Conservation (phyloP, 1,284 basidiomycete species). For the Leccinum variabile region DNA sequence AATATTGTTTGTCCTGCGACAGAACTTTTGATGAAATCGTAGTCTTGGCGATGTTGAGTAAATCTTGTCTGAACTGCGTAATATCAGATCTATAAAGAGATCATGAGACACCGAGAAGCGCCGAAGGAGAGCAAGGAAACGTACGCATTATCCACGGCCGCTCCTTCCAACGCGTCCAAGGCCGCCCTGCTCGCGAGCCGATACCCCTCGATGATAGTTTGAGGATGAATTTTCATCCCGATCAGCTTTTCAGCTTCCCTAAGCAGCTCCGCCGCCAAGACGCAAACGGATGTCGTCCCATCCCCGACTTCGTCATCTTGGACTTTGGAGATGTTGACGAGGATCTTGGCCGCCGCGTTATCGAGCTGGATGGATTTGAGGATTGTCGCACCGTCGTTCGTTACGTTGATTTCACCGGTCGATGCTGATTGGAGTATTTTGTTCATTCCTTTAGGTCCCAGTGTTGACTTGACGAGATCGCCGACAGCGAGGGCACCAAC, state of each 20-base stretch:
- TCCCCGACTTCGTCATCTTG: conserved; percentile 99
- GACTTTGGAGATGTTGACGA: conserved; percentile 99
- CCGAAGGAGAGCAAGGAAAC: conserved; percentile 30
- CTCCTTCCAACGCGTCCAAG: conserved; percentile 78
- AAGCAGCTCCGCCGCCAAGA: conserved; percentile 89
- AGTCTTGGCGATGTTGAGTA: conserved; percentile 96
- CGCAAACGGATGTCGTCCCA: conserved; percentile 94
- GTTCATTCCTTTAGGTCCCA: conserved; percentile 98
- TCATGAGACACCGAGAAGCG: background rate
- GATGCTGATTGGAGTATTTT: conserved; percentile 93
- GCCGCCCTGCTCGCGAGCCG: conserved; percentile 90
- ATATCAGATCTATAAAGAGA: conserved; percentile 58
- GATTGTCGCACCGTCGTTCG: conserved; percentile 99
- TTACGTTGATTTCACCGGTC: conserved; percentile 92
- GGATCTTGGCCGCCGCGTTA: conserved; percentile 98
- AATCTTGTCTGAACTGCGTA: conserved; percentile 79
- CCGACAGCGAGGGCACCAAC: conserved; percentile 96
- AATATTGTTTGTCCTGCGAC: conserved; percentile 95
- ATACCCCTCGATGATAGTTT: conserved; percentile 99
- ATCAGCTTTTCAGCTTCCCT: conserved; percentile 97
- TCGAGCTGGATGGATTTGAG: conserved; percentile 97
- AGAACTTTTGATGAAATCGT: conserved; percentile 97
- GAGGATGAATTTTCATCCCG: conserved; percentile 92
- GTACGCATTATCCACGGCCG: conserved; percentile 85
- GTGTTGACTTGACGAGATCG: conserved; percentile 96